phyloP scores from a whole-genome alignment of 352 stramenopile genomes.

The Globisporangium splendens region DNA sequence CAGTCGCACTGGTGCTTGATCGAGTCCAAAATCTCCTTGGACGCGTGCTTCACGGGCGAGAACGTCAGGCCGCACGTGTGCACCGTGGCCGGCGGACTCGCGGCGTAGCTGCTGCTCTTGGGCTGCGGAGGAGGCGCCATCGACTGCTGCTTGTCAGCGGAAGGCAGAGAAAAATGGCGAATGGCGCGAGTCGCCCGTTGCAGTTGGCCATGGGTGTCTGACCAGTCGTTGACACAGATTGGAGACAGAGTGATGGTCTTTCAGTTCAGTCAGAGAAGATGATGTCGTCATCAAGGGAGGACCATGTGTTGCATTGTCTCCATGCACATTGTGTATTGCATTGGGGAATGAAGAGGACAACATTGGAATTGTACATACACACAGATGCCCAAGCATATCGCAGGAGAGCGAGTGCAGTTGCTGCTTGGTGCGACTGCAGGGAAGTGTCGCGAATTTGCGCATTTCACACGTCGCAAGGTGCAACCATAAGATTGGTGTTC shows the following conservation, averaged over 20 bases:
- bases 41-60: slow-evolving; percentile 33
- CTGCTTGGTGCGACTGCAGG: too few relatives aligned
- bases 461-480: too few relatives aligned
- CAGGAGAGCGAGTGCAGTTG: too few relatives aligned
- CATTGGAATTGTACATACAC: too few relatives aligned
- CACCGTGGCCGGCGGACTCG: slow-evolving; percentile 14
- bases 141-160: neutral
- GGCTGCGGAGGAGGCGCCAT: slow-evolving; percentile 2
- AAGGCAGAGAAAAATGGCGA: neutral
- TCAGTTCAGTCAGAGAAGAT: neutral
- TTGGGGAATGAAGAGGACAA: too few relatives aligned
- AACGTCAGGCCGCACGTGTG: slow-evolving; percentile 37
- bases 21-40: slow-evolving; percentile 48
- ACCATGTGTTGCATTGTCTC: too few relatives aligned
- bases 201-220: neutral
- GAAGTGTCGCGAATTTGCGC: too few relatives aligned
- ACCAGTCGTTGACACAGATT: slow-evolving; percentile 12
- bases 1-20: slow-evolving; percentile 66
- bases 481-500: too few relatives aligned
- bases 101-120: neutral
- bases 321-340: too few relatives aligned
- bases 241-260: slow-evolving; percentile 7
- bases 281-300: neutral
- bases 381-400: too few relatives aligned
- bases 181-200: slow-evolving; percentile 2